These are phyloP conservation scores for Grosmannia clavigera DNA, from an alignment of 2,329 filamentous ascomycete species.

Conservation along the genomic window DNA sequence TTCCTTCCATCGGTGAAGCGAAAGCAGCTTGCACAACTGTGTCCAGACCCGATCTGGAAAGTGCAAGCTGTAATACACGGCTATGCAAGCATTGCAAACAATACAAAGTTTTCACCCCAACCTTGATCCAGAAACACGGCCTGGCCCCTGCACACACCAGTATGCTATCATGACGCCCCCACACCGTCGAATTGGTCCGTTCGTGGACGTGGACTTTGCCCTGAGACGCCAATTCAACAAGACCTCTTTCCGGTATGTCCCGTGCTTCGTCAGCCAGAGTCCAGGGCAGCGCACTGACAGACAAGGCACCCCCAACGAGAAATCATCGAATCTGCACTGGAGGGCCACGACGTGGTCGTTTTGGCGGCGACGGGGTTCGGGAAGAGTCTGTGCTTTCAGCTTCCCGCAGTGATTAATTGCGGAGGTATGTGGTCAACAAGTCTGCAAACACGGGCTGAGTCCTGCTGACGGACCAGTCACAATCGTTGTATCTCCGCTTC, in stretches of 20 bases:
- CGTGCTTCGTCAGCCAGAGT: background rate
- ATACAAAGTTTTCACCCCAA: too few species aligned
- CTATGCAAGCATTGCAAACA: too few species aligned
- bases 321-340: constrained; percentile 46
- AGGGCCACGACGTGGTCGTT: constrained; percentile 41
- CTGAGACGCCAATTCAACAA: constrained; percentile 64
- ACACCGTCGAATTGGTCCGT: constrained; percentile 31
- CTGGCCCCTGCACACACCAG: background rate
- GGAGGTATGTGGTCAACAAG: constrained; percentile 35
- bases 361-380: constrained; percentile 68
- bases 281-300: background rate
- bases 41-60: too few species aligned
- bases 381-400: constrained; percentile 78
- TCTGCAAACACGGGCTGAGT: too few species aligned
- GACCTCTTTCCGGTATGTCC: constrained; percentile 51
- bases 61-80: too few species aligned
- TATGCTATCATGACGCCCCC: background rate
- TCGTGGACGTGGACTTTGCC: constrained; percentile 60
- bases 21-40: too few species aligned
- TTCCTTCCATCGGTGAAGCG: too few species aligned
- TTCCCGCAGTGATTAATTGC: constrained; percentile 73
- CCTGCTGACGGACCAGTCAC: too few species aligned
- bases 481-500: too few species aligned
- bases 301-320: constrained; percentile 70
- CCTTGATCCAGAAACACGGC: background rate